Conservation (phyloP, 768 basidiomycete genomes). For the Lepiota brunneoincarnata region DNA sequence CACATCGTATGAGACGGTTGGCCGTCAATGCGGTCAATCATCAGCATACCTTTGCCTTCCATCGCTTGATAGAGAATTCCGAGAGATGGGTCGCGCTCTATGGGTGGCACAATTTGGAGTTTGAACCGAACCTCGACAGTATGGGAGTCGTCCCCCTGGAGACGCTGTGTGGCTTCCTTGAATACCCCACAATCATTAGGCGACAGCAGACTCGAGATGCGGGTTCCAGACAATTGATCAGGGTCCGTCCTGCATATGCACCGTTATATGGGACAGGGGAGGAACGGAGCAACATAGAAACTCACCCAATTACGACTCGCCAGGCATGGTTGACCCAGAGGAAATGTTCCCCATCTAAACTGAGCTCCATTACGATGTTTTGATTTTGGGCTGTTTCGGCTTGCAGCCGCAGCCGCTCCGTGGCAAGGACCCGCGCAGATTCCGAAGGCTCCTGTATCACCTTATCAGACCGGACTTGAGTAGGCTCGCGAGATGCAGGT, state of each 20-base stretch:
- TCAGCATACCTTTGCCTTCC: slow-evolving; percentile 99
- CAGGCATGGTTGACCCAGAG: slow-evolving; percentile 97
- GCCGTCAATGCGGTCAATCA: slow-evolving; percentile 88
- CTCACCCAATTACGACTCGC: slow-evolving; percentile 87
- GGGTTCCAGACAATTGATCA: slow-evolving; percentile 70
- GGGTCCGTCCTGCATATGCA: slow-evolving; percentile 66
- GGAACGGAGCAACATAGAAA: slow-evolving; percentile 1
- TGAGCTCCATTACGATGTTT: slow-evolving; percentile 94
- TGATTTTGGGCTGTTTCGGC: slow-evolving; percentile 95
- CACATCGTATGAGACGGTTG: slow-evolving; percentile 96
- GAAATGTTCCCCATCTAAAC: slow-evolving; percentile 90
- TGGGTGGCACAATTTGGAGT: slow-evolving; percentile 68
- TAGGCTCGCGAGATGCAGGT: slow-evolving; percentile 30
- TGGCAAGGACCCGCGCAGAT: slow-evolving; percentile 81
- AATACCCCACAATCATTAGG: slow-evolving; percentile 82
- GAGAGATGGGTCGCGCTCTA: slow-evolving; percentile 52
- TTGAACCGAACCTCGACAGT: slow-evolving; percentile 92
- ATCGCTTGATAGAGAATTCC: slow-evolving; percentile 74
- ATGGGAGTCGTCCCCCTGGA: slow-evolving; percentile 89
- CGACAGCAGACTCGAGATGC: slow-evolving; percentile 79
- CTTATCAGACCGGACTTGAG: slow-evolving; percentile 38
- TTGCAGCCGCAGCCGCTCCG: slow-evolving; percentile 83
- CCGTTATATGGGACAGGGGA: slow-evolving; percentile 1
- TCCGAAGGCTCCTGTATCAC: slow-evolving; percentile 55
- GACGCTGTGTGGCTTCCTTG: slow-evolving; percentile 77